A percentile compares a stretch with the other conserved stretches of the same genome.
Evolutionary conservation across 306 rosid species (phyloP).

Genomic region (Dalbergia cultrata): DNA sequence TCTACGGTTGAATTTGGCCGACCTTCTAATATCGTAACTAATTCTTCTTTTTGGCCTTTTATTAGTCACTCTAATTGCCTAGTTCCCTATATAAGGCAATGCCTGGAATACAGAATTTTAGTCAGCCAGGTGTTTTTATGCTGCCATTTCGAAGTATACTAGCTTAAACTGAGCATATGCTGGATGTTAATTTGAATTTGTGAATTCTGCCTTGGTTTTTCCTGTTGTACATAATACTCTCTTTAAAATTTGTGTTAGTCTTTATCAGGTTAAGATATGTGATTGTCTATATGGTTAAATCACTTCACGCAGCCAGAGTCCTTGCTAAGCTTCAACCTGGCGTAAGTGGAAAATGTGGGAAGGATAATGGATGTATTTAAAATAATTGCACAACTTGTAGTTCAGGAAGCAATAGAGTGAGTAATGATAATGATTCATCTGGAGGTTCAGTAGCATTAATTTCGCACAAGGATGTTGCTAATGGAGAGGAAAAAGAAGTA

Average conservation of each 20-base stretch:
- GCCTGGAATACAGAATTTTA: conserved; percentile 2
- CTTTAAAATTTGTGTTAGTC: neutral
- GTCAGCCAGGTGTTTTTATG: neutral
- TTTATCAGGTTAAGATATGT: conserved; percentile 32
- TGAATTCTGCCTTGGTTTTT: conserved; percentile 23
- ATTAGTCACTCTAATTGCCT: conserved; percentile 23
- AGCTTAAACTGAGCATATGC: conserved; percentile 25
- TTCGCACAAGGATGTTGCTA: conserved; percentile 25
- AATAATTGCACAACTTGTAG: conserved; percentile 39
- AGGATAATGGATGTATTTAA: conserved; percentile 45
- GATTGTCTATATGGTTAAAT: conserved; percentile 45
- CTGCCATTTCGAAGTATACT: conserved; percentile 4
- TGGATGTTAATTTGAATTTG: conserved; percentile 25
- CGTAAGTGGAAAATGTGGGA: conserved; percentile 53
- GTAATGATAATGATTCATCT: conserved; percentile 39
- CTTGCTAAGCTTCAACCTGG: conserved; percentile 58
- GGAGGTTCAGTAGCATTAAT: conserved; percentile 45
- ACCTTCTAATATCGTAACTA: conserved; percentile 55
- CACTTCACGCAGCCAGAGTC: conserved; percentile 68
- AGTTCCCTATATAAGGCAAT: conserved; percentile 4
- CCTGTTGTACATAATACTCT: conserved; percentile 28
- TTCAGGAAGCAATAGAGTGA: conserved; percentile 47
- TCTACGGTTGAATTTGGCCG: conserved; percentile 38
- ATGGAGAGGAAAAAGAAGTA: conserved; percentile 47
- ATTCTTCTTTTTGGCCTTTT: conserved; percentile 18